Conservation (phyloP, 1,284 basidiomycete genomes). For the Boletus calvinii region DNA sequence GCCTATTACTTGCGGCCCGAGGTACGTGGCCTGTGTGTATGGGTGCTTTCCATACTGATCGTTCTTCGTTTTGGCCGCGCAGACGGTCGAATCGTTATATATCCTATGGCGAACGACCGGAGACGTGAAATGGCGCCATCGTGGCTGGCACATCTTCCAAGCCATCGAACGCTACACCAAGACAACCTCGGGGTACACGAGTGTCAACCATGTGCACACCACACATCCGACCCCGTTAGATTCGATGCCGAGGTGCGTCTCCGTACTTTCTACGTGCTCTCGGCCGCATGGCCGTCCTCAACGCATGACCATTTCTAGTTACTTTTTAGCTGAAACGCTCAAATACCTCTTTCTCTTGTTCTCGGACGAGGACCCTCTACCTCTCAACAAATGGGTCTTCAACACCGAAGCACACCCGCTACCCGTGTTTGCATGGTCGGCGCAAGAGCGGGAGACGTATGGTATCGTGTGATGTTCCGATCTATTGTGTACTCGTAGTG, state of each 20-base stretch:
- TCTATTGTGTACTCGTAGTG: not conserved
- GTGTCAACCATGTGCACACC: slow-evolving; percentile 48
- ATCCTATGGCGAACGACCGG: slow-evolving; percentile 71
- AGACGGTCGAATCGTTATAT: slow-evolving; percentile 71
- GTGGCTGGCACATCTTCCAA: slow-evolving; percentile 74
- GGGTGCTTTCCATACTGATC: not conserved
- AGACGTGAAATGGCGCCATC: slow-evolving; percentile 67
- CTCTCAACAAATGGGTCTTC: slow-evolving; percentile 76
- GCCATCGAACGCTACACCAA: slow-evolving; percentile 61
- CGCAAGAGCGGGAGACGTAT: slow-evolving; percentile 45
- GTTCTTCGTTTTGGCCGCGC: not conserved
- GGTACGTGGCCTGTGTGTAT: slow-evolving; percentile 38
- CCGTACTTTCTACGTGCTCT: not conserved
- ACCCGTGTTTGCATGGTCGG: slow-evolving; percentile 69
- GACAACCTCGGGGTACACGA: slow-evolving; percentile 57
- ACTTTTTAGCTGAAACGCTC: slow-evolving; percentile 71
- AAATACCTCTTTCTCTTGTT: slow-evolving; percentile 71
- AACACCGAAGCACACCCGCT: slow-evolving; percentile 85
- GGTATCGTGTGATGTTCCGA: slow-evolving; percentile 17
- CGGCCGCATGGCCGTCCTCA: not conserved
- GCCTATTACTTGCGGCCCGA: slow-evolving; percentile 63
- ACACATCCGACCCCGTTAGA: slow-evolving; percentile 23
- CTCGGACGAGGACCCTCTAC: slow-evolving; percentile 53
- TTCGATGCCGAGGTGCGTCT: slow-evolving; percentile 10
- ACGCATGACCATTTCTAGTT: slow-evolving; percentile 42